Evolutionary conservation across 345 rosid species (phyloP), one percentile per base, ranked within the genome.

Genomic region (Syzygium jambos): DNA sequence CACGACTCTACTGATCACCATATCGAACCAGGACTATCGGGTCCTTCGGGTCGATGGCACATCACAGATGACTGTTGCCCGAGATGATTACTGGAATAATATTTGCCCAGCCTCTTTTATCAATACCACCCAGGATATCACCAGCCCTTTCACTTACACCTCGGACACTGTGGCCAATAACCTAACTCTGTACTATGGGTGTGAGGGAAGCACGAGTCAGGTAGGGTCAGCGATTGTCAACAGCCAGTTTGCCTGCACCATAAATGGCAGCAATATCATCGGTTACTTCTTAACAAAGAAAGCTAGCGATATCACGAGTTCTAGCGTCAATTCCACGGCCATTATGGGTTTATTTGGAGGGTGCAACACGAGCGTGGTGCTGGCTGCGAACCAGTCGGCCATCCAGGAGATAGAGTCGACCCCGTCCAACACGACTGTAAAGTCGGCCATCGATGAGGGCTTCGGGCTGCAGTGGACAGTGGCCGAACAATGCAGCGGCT

Each of bases 371-470:
- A 68, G 46, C 46, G 78, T 68, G 46, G 46, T 68, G 13, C 25
- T 68, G 78, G 0, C 78, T 8, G 46, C 7, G 0, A 2, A 4
- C 46, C 23, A 17, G 4, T 68, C 78, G 0, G 46, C 46, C 13
- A 17, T 68, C 0, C 46, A 17, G 78, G 23, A 4, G 7, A 68
- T 68, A 17, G 25, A 68, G 78, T 17, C 2, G 46, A 34, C 0
- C 23, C 13, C 13, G 0, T 0, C 1, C 4, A 30, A 0, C 0
- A 0, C 46, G 7, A 17, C 46, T 68, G 0, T 68, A 9, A 6
- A 0, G 78, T 68, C 25, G 0, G 78, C 46, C 78, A 68, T 68
- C 0, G 78, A 68, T 0, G 1, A 34, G 78, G 78, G 78, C 78
- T 68, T 68, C 0, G 78, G 78, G 2, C 78, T 68, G 78, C 1